phyloP scores from a whole-genome alignment of 352 stramenopile genomes.

The Plasmopara muralis region DNA sequence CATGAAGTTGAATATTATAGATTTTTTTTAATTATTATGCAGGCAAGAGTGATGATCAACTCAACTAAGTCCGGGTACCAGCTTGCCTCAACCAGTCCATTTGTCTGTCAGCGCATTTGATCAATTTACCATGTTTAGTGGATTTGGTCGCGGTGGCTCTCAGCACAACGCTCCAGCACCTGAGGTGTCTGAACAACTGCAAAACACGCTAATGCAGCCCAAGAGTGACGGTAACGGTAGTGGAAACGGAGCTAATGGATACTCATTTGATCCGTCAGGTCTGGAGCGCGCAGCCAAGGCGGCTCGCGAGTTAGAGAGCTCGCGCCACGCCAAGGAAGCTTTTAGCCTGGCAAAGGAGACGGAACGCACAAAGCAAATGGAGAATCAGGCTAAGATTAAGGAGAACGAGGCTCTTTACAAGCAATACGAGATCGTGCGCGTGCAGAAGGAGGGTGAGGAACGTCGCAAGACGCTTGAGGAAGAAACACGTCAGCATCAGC shows the following conservation, averaged over 20 bases:
- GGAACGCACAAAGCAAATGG: constrained; percentile 92
- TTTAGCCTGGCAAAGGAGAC: constrained; percentile 95
- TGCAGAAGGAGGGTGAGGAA: constrained; percentile 95
- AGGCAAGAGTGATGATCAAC: background rate
- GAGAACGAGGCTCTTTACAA: constrained; percentile 90
- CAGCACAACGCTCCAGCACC: constrained; percentile 27
- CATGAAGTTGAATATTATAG: background rate
- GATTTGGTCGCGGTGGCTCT: constrained; percentile 37
- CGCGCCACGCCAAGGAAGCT: constrained; percentile 88
- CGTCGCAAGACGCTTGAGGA: constrained; percentile 95
- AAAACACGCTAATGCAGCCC: constrained; percentile 33
- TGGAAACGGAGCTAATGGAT: constrained; percentile 34
- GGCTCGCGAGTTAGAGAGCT: constrained; percentile 95
- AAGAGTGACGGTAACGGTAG: constrained; percentile 17
- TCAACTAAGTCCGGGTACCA: constrained; percentile 21
- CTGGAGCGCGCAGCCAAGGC: constrained; percentile 96
- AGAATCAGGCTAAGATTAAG: constrained; percentile 89
- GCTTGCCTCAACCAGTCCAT: constrained; percentile 27
- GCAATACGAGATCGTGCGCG: constrained; percentile 91
- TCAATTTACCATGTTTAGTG: constrained; percentile 49
- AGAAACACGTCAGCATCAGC: constrained; percentile 96
- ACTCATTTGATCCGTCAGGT: constrained; percentile 94
- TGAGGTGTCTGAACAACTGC: constrained; percentile 16
- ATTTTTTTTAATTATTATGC: background rate
- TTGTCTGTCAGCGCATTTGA: constrained; percentile 2